Evolutionary conservation across 768 basidiomycete species (phyloP), one percentile per base, ranked within the genome.

Genomic region (Termitomyces sp.): DNA sequence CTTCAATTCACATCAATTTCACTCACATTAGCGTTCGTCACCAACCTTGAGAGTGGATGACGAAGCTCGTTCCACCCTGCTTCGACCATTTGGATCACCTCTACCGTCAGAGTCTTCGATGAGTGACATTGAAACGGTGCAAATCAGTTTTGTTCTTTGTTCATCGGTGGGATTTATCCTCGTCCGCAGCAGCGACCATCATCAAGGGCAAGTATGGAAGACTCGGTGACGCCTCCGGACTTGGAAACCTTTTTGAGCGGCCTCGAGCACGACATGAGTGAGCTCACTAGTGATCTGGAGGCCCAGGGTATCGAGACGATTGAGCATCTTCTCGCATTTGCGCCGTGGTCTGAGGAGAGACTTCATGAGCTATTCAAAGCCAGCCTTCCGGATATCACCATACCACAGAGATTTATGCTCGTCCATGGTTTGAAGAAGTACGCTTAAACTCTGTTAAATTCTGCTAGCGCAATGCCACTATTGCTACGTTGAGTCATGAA

Each of bases 331-430:
- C 43, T 62, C 11, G 61, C 55, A 13, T 47, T 62, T 22, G 58
- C 57, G 8, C 5, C 46, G 10, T 62, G 57, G 61, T 26, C 61
- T 2, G 54, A 59, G 20, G 50, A 48, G n/a, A 51, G 49, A 40
- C 38, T 62, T 3, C 57, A 62, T 36, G 18, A 24, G 30, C 7
- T 62, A 10, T 62, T 62, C 43, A 52, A 35, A 24, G 61, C 58
- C 14, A 58, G 38, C n/a, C 48, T 62, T 26, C 61, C 61, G 3
- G 14, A 38, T 16, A 18, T 59, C n/a, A 59, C 57, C 7, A 20
- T 56, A 14, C 47, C 61, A 1, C 54, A 59, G 41, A 55, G 61
- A 38, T 57, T 50, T 36, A 59, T 59, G 41, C 57, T 61, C 5
- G 54, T 61, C 20, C 54, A 61, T 41, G 60, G 60, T 18, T 51